phyloP scores from a whole-genome alignment of 257 asterid species.

The Echites panduratus region DNA sequence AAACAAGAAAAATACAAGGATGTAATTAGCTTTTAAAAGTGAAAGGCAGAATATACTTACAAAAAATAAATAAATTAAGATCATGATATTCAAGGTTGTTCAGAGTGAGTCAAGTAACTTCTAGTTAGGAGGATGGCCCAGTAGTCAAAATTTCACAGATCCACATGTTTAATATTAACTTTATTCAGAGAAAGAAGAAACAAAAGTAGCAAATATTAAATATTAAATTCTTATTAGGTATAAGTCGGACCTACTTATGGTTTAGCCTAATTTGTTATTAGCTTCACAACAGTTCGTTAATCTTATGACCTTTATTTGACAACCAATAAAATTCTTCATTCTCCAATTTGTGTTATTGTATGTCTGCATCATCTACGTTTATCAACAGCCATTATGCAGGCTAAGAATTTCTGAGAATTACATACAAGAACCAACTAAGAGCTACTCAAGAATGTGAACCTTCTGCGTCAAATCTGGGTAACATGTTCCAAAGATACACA shows the following conservation, averaged over 20 bases:
- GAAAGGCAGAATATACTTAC: constrained; percentile 3
- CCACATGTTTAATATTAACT: background rate
- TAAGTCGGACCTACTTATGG: background rate
- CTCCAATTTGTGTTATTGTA: background rate
- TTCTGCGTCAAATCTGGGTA: background rate
- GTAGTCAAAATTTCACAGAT: background rate
- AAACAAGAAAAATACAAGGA: constrained; percentile 18
- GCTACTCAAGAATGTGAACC: background rate
- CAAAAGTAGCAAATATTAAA: background rate
- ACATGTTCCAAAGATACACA: background rate
- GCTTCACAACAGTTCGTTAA: background rate
- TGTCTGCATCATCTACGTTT: background rate
- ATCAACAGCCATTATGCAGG: background rate
- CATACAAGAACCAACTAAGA: background rate
- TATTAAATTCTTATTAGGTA: background rate
- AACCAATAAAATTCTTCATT: background rate
- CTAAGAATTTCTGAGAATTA: background rate
- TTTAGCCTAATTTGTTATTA: background rate
- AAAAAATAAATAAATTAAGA: background rate
- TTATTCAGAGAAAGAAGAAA: background rate
- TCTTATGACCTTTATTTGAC: background rate
- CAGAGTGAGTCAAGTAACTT: no score
- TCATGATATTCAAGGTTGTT: background rate
- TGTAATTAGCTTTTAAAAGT: background rate
- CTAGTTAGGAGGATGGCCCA: background rate